Conservation (phyloP, 345 rosid species). For the Heritiera fomes region DNA sequence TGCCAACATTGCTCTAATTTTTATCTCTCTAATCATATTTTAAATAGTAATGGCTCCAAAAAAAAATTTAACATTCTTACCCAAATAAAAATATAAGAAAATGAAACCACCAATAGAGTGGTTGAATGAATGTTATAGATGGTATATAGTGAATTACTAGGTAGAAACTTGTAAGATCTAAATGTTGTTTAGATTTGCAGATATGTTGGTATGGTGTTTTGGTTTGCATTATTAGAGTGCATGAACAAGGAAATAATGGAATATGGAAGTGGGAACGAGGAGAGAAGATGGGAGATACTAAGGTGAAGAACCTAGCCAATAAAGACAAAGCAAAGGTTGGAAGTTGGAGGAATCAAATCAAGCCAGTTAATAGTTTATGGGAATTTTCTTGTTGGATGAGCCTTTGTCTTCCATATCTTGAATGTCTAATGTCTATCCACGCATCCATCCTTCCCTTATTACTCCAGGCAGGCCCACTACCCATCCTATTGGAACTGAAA, state of each 20-base stretch:
- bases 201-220: background rate
- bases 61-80: no score
- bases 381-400: conserved; percentile 33
- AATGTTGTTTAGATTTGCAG: background rate
- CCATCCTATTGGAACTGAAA: conserved; percentile 30
- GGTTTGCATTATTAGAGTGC: background rate
- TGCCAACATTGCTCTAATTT: background rate
- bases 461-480: conserved; percentile 17
- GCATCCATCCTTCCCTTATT: background rate
- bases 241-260: background rate
- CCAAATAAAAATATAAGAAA: no score
- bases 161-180: background rate
- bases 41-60: no score
- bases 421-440: conserved; percentile 23
- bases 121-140: no score
- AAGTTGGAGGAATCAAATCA: conserved; percentile 22
- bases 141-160: background rate
- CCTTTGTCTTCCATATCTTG: conserved; percentile 2
- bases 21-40: no score
- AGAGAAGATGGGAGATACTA: background rate
- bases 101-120: no score
- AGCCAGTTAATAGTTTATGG: background rate
- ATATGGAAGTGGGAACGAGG: background rate
- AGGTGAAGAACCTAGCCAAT: conserved; percentile 41
- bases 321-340: conserved; percentile 33